Base-by-base conservation (phyloP, 208 protist genomes). In the Phytomonas sp. region DNA sequence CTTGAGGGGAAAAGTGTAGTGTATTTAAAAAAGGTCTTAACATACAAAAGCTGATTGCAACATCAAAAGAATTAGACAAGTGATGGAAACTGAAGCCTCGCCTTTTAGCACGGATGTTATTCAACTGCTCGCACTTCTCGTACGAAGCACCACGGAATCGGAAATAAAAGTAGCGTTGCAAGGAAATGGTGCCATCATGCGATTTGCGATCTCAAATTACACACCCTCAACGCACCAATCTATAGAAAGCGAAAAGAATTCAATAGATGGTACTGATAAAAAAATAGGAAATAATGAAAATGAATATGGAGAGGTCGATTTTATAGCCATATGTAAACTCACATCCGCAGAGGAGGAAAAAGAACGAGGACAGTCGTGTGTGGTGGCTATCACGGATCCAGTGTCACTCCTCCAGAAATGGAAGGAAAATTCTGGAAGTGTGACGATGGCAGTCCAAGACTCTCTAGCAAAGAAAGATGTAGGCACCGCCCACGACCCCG, bases 241-340 rank as follows among this genome's bases (percentile, higher is more conserved):
- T 14, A 69, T 69, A 60, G 42, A 69, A 60, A 11, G 31, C 42
- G 34, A 65, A 60, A 49, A 52, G 36, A 60, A 61, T 14, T 3
- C 32, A 40, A 16, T 12, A 64, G 33, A 64, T 23, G 60, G 26
- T 40, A 40, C 30, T 12, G 16, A 40, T 40, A 37, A 64, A 26
- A 26, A 14, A 33, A 10, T 49, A 34, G 49, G 4, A 26, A 52
- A 66, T 49, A 63, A 72, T 69, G 23, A 10, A 7, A 30, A 42
- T 52, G 26, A 29, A 42, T 56, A 66, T 70, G 14, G 19, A 16
- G 40, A 49, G 12, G 40, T 49, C 40, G 40, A 49, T 49, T 49
- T 49, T 49, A 49, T 49, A 23, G 40, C 40, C 14, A 49, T 49
- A 49, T 49, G 12, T 16, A 49, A 49, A 16, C 40, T 49, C 14